Base-by-base conservation (phyloP, 228 moss, liverwort and hornwort genomes). In the Sphagnum fallax region DNA sequence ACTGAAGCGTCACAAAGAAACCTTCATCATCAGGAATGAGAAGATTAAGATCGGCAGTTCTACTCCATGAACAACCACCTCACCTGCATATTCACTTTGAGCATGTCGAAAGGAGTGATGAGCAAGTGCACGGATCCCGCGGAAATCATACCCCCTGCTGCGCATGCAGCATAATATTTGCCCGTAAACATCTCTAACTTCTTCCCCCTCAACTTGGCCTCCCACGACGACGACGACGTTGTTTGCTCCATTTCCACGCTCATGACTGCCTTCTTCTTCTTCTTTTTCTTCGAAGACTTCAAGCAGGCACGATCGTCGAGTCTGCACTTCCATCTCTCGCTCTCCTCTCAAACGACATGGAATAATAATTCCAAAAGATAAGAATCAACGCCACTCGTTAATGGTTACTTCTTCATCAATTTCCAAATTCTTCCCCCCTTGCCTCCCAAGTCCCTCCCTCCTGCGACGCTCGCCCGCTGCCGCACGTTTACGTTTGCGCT, bases 1-100 rank as follows among this genome's bases (percentile, higher is more conserved):
- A 32, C 32, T 32, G 32, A 32, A 32, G 32, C 32, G 2, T 32
- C n/a, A 13, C 62, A 62, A 14, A 62, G 13, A 14, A 14, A 7
- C 16, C n/a, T 61, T 16, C 6, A 61, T 8, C 14, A 12, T 16
- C 5, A 16, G 5, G 60, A 47, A 32, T 32, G 32, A 60, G 16
- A 61, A 12, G n/a, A 8, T 14, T 7, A 16, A 47, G 47, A 62
- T 16, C 32, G 32, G 32, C 32, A 32, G 32, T 32, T 32, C 32
- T 32, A 32, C 32, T 32, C 32, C 32, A 32, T 8, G 47, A 16
- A 49, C 16, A 53, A 16, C 13, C 9, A 63, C 53, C n/a, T 6
- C 10, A 94, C 94, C 94, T 95, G 95, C 92, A 95, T 92, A n/a
- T 95, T 92, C 48, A 95, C 95, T 78, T 95, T 95, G 72, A 92